phyloP scores from a whole-genome alignment of 768 basidiomycete species.

The Lentinula guzmanii region DNA sequence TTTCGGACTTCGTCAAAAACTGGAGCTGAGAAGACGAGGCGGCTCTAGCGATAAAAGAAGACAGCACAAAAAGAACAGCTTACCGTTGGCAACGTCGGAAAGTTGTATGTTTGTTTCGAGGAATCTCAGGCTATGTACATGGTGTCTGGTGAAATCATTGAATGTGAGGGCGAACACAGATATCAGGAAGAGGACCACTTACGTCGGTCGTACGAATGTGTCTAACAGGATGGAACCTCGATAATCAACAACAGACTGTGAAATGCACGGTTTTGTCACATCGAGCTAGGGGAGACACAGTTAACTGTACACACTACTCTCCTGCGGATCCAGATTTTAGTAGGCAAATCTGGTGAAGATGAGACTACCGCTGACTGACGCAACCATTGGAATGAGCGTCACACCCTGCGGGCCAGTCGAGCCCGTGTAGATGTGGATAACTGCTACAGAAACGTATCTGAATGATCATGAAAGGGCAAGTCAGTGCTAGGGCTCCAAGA shows the following conservation, averaged over 20 bases:
- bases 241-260: constrained; percentile 38
- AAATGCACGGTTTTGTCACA: neutral
- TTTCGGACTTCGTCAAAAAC: constrained; percentile 42
- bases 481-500: neutral
- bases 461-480: neutral
- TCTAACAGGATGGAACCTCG: constrained; percentile 39
- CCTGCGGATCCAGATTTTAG: constrained; percentile 19
- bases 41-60: neutral
- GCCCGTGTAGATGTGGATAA: constrained; percentile 38
- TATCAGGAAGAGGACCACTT: constrained; percentile 13
- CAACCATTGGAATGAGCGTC: constrained; percentile 44
- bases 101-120: constrained; percentile 39
- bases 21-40: constrained; percentile 28
- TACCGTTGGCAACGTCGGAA: constrained; percentile 35
- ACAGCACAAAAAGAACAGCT: neutral
- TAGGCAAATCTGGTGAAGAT: neutral
- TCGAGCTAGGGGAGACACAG: neutral
- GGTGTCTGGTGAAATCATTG: constrained; percentile 26
- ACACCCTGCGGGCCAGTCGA: constrained; percentile 14
- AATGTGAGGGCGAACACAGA: neutral
- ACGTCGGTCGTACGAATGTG: constrained; percentile 51
- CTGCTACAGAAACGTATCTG: constrained; percentile 44
- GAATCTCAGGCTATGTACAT: constrained; percentile 40
- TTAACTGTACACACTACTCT: constrained; percentile 25
- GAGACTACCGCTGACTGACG: constrained; percentile 27